phyloP scores from a whole-genome alignment of 2,329 filamentous ascomycete species.

The Epichloe coenophiala region DNA sequence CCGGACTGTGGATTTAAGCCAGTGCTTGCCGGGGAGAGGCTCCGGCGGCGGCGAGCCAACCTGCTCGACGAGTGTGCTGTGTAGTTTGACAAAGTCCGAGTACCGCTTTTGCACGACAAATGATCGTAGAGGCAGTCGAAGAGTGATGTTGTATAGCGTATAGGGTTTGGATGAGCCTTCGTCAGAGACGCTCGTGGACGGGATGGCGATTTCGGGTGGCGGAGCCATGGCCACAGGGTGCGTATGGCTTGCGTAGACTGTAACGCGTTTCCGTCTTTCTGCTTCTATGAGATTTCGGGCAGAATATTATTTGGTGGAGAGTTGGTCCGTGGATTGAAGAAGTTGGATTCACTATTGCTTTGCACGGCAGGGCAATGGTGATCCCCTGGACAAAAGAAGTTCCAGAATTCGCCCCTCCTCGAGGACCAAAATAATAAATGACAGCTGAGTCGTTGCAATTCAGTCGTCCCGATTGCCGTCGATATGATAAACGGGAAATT shows the following conservation, averaged over 20 bases:
- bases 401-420: background rate
- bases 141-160: constrained; percentile 65
- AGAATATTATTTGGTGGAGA: background rate
- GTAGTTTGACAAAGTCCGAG: constrained; percentile 60
- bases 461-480: background rate
- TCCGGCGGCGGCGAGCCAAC: constrained; percentile 52
- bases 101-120: constrained; percentile 71
- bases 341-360: background rate
- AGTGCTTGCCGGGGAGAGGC: constrained; percentile 59
- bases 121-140: constrained; percentile 63
- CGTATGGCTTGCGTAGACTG: background rate
- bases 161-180: constrained; percentile 46
- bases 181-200: constrained; percentile 46
- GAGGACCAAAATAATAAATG: background rate
- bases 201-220: constrained; percentile 53
- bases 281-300: background rate
- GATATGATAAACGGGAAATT: too few species aligned
- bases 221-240: constrained; percentile 39
- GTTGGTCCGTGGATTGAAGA: background rate
- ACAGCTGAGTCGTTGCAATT: background rate
- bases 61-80: constrained; percentile 45
- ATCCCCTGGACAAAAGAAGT: background rate
- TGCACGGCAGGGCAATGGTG: background rate
- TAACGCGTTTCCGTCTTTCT: background rate
- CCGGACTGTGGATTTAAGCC: constrained; percentile 60